Evolutionary conservation across 305 asterid species (phyloP), one percentile per base, ranked within the genome.

Genomic region (Andrographis paniculata): DNA sequence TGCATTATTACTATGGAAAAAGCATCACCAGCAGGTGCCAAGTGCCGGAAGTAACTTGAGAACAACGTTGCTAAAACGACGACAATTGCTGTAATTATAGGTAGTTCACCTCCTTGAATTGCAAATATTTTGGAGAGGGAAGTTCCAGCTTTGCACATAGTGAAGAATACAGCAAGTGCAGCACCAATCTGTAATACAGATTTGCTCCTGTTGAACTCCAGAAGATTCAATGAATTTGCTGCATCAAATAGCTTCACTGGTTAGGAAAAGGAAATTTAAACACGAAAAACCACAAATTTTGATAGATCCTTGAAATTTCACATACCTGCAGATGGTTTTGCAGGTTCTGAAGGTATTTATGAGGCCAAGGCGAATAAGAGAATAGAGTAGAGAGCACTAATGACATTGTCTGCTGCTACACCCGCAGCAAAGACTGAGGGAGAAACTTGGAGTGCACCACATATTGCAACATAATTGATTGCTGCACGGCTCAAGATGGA

Each of bases 401-500:
- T 75, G 53, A 79, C 88, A 55, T 86, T 86, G 68, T 86, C 94
- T 19, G 94, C 93, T 54, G 89, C 96, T 51, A 82, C 84, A 44
- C 96, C 88, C 8, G 94, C 93, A 40, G 96, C 88, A 45, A 82
- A 53, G 53, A 86, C 81, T 24, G 87, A 82, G 40, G 94, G 72
- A 56, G 96, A 77, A 61, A 64, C 66, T 15, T 63, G 58, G n/a
- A 82, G 88, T 50, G 94, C 87, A 63, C 82, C 84, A 21, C 73
- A 77, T 49, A 86, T 74, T 18, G 96, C 93, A 54, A 86, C 72
- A 61, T 82, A 86, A 63, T 86, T 86, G 56, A 86, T 86, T 45
- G 96, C 93, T 82, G 77, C 76, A 73, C n/a, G n/a, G n/a, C n/a
- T n/a, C n/a, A n/a, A n/a, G n/a, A n/a, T n/a, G n/a, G n/a, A n/a